Evolutionary conservation across 2,329 filamentous ascomycete genomes (phyloP), one percentile per base, ranked within the genome.

Genomic region (Trematosphaeria pertusa): DNA sequence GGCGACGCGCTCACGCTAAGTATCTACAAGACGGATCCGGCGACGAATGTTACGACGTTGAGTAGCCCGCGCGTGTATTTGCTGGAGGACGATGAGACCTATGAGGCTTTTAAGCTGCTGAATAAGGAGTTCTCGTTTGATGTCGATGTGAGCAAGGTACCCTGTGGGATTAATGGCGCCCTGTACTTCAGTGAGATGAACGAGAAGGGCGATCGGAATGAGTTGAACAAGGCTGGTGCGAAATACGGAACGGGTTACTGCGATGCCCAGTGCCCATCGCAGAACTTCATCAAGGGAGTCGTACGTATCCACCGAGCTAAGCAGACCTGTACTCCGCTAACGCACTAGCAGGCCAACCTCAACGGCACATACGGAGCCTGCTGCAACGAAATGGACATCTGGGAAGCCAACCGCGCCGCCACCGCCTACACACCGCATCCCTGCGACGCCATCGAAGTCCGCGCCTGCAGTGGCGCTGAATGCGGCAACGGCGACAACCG

Each of bases 101-200:
- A 70, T 30, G 43, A 72, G 43, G 63, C 67, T 53, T 72, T 70
- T 60, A 71, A 70, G 39, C 59, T 72, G 15, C 59, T 66, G 18
- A 63, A 65, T 15, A 66, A 71, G 31, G 70, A 72, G 49, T 72
- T 72, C 48, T 65, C 61, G 7, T 72, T 72, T 31, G 70, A 72
- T 40, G 68, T 72, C 1, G 70, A 72, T 37, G 52, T 87, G 15
- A 87, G 84, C 14, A 78, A 79, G 47, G 72, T 87, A n/a, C 80
- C 81, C 37, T 89, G 87, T 59, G 87, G 87, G 38, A 73, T 89
- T 43, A 89, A 90, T 64, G 86, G 86, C 30, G 67, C 65, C 5
- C 37, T 66, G 17, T 69, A 67, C 48, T 67, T 87, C 35, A 74
- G 80, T 4, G 72, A 78, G 51, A 87, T 87, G 81, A 75, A 80